Conservation (phyloP, 2,329 filamentous ascomycete species). For the Diplodia intermedia region DNA sequence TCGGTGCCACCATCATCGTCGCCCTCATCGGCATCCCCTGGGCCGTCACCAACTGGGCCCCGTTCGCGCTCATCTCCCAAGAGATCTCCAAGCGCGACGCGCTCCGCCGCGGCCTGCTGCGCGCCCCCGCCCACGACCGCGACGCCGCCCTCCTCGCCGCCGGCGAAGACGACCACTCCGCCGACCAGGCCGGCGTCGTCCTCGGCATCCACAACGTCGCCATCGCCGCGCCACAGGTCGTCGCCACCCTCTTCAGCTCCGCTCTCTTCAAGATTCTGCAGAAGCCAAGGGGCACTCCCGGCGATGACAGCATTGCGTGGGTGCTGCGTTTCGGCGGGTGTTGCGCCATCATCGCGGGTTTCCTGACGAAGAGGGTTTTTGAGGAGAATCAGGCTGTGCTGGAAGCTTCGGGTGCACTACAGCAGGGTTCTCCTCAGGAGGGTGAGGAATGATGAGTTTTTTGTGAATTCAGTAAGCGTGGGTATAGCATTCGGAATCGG, state of each 20-base stretch:
- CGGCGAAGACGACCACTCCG: slow-evolving; percentile 59
- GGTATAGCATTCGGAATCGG: not conserved
- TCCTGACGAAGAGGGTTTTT: slow-evolving; percentile 70
- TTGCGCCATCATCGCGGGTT: slow-evolving; percentile 78
- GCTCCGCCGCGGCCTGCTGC: slow-evolving; percentile 60
- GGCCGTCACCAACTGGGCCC: slow-evolving; percentile 93
- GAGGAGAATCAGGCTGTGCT: slow-evolving; percentile 59
- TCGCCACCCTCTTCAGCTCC: slow-evolving; percentile 84
- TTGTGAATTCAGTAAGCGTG: not conserved
- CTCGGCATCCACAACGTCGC: slow-evolving; percentile 96
- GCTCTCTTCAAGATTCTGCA: slow-evolving; percentile 85
- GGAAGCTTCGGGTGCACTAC: slow-evolving; percentile 5
- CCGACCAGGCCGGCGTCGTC: slow-evolving; percentile 85
- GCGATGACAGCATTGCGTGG: slow-evolving; percentile 86
- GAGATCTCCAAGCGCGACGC: slow-evolving; percentile 87
- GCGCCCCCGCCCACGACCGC: slow-evolving; percentile 37
- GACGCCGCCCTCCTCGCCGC: slow-evolving; percentile 50
- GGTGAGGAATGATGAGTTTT: not conserved
- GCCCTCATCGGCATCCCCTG: slow-evolving; percentile 87
- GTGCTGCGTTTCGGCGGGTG: slow-evolving; percentile 84
- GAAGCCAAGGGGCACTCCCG: slow-evolving; percentile 82
- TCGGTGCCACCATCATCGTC: slow-evolving; percentile 76
- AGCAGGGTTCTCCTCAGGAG: not conserved
- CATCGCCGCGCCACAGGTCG: slow-evolving; percentile 87
- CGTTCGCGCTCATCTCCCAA: slow-evolving; percentile 91